These are phyloP conservation scores for Hyaloscypha bicolor DNA, from an alignment of 495 filamentous ascomycete genomes.

Conservation along the genomic window DNA sequence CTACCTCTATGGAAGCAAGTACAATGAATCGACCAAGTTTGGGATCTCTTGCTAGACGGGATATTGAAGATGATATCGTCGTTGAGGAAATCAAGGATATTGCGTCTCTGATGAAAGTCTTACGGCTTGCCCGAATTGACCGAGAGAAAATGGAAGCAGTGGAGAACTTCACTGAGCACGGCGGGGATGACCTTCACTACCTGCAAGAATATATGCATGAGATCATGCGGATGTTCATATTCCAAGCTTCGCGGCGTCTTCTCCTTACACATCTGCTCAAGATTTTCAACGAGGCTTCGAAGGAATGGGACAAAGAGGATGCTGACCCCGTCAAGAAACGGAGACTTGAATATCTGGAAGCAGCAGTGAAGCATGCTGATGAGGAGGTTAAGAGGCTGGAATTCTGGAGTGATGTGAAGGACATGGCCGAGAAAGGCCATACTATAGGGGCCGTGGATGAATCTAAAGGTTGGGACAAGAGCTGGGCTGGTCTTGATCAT, in stretches of 20 bases:
- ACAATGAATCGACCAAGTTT: conserved; percentile 19
- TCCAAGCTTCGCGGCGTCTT: conserved; percentile 82
- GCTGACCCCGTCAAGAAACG: conserved; percentile 17
- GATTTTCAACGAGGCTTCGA: conserved; percentile 55
- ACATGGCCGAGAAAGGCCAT: conserved; percentile 56
- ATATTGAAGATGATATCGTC: conserved; percentile 30
- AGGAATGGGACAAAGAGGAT: conserved; percentile 30
- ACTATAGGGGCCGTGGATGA: conserved; percentile 48
- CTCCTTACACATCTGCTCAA: conserved; percentile 69
- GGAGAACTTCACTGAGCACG: conserved; percentile 75
- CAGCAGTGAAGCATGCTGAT: conserved; percentile 63
- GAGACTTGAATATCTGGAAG: conserved; percentile 54
- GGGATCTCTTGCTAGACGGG: conserved; percentile 13
- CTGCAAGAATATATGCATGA: conserved; percentile 77
- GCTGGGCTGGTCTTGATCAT: conserved; percentile 30
- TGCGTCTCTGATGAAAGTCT: conserved; percentile 59
- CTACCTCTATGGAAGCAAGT: conserved; percentile 15
- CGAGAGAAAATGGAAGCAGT: conserved; percentile 86
- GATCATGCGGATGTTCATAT: conserved; percentile 85
- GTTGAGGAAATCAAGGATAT: conserved; percentile 66
- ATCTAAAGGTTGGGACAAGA: conserved; percentile 46
- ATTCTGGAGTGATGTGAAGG: conserved; percentile 76
- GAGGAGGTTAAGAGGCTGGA: conserved; percentile 67
- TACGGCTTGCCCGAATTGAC: conserved; percentile 76
- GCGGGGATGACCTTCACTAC: conserved; percentile 77